Percentiles rank a stretch among this genome's conserved stretches.
Conservation (phyloP, 2,329 filamentous ascomycete genomes). For the Macrophomina tecta region DNA sequence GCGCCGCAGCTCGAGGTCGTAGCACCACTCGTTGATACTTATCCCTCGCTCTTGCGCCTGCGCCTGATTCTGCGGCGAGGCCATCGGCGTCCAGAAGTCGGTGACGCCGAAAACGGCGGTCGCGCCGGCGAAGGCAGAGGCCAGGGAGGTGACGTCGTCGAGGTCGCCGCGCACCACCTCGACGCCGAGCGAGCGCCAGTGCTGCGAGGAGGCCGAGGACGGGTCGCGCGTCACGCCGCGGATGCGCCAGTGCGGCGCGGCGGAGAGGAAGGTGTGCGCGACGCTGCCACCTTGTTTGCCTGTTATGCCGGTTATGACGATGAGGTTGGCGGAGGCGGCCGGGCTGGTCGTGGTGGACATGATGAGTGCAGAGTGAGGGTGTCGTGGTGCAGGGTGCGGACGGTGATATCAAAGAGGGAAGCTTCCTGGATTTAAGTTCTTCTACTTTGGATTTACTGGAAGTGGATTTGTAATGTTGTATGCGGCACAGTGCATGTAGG, state of each 20-base stretch:
- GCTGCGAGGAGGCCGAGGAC: conserved; percentile 52
- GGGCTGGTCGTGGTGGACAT: no score
- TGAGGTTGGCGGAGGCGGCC: no score
- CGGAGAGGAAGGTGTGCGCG: conserved; percentile 51
- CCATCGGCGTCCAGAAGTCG: conserved; percentile 39
- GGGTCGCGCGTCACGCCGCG: conserved; percentile 63
- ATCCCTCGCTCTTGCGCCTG: no score
- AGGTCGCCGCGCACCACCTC: conserved; percentile 61
- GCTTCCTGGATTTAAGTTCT: no score
- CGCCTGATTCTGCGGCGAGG: no score
- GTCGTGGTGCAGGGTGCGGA: no score
- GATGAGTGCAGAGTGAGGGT: no score
- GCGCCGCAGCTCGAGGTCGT: not conserved
- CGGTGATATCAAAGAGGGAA: no score
- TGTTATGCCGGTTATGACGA: no score
- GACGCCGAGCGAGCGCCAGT: conserved; percentile 53
- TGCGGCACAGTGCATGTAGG: no score
- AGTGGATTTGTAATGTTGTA: no score
- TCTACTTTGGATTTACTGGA: no score
- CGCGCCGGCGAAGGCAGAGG: conserved; percentile 52
- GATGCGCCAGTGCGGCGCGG: conserved; percentile 51
- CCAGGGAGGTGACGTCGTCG: conserved; percentile 51
- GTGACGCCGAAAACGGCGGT: conserved; percentile 60
- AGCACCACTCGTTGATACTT: not conserved
- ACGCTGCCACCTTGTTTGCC: conserved; percentile 62